Conservation (phyloP, 1,139 yeast genomes). For the Hyphopichia pseudoburtonii region DNA sequence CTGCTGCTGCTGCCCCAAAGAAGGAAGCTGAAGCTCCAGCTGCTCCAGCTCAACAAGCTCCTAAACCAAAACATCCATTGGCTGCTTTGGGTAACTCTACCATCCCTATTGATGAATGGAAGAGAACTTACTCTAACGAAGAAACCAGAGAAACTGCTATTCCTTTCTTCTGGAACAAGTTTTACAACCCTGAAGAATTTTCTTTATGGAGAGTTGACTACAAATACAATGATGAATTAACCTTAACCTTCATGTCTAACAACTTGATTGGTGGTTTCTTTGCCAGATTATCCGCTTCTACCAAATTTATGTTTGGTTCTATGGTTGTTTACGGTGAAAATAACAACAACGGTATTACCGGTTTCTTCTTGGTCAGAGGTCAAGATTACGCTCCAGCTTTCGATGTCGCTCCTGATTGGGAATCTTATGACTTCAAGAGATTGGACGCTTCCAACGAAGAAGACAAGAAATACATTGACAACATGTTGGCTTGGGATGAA, state of each 20-base stretch:
- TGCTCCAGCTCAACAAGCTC: constrained; percentile 41
- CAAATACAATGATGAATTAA: constrained; percentile 97
- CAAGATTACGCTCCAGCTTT: constrained; percentile 89
- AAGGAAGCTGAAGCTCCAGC: constrained; percentile 38
- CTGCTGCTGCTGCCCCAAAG: constrained; percentile 38
- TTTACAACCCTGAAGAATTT: constrained; percentile 91
- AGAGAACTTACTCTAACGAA: constrained; percentile 95
- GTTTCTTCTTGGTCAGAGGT: constrained; percentile 95
- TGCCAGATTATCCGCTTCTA: constrained; percentile 88
- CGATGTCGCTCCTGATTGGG: constrained; percentile 99
- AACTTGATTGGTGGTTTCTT: constrained; percentile 98
- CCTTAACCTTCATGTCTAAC: constrained; percentile 97
- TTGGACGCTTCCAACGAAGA: constrained; percentile 41
- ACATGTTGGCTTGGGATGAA: constrained; percentile 56
- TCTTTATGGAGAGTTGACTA: constrained; percentile 93
- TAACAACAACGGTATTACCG: constrained; percentile 97
- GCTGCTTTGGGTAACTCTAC: constrained; percentile 75
- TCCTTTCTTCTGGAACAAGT: constrained; percentile 96
- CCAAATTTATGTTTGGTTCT: constrained; percentile 92
- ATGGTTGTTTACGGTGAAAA: constrained; percentile 96
- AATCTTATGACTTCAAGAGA: constrained; percentile 51
- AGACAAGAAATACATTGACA: constrained; percentile 41
- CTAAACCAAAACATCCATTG: constrained; percentile 90
- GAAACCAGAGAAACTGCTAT: constrained; percentile 93
- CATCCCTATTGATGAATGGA: constrained; percentile 88